Evolutionary conservation across 2,329 filamentous ascomycete genomes (phyloP).

Genomic region (Pseudogymnoascus sp.): DNA sequence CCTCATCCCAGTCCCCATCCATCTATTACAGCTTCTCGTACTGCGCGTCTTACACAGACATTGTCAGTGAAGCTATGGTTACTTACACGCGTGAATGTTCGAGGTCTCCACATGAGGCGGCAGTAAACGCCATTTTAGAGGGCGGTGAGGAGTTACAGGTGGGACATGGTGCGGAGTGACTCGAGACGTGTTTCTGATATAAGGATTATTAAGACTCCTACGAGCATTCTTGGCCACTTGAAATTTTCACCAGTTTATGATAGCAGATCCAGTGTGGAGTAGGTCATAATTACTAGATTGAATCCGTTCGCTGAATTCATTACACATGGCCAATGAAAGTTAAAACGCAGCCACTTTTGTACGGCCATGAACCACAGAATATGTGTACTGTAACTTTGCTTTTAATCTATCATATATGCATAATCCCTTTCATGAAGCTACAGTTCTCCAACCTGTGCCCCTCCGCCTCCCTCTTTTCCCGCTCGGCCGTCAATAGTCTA

Average conservation of each 20-base stretch:
- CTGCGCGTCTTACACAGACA: constrained; percentile 9
- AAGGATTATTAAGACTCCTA: not conserved
- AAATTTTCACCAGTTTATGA: not conserved
- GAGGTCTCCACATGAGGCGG: constrained; percentile 2
- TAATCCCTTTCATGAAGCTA: constrained; percentile 1
- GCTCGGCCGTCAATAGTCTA: not conserved
- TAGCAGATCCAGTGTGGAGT: not conserved
- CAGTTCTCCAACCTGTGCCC: constrained; percentile 6
- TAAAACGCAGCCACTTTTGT: not conserved
- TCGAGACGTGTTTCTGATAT: constrained; percentile 1
- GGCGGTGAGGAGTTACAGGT: not conserved
- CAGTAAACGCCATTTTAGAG: not conserved
- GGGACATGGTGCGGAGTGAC: not conserved
- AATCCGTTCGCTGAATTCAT: not conserved
- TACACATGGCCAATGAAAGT: not conserved
- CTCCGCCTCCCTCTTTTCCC: not conserved
- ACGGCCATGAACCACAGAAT: not conserved
- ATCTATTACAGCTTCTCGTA: constrained; percentile 30
- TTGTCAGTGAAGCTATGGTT: constrained; percentile 7
- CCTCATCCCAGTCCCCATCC: constrained; percentile 65
- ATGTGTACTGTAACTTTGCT: constrained; percentile 2
- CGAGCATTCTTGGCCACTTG: not conserved
- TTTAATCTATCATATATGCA: constrained; percentile 9
- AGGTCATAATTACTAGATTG: not conserved
- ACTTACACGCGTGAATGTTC: constrained; percentile 8